These are phyloP conservation scores for Hanseniaspora lachancei DNA, from an alignment of 805 yeast species.

Conservation along the genomic window DNA sequence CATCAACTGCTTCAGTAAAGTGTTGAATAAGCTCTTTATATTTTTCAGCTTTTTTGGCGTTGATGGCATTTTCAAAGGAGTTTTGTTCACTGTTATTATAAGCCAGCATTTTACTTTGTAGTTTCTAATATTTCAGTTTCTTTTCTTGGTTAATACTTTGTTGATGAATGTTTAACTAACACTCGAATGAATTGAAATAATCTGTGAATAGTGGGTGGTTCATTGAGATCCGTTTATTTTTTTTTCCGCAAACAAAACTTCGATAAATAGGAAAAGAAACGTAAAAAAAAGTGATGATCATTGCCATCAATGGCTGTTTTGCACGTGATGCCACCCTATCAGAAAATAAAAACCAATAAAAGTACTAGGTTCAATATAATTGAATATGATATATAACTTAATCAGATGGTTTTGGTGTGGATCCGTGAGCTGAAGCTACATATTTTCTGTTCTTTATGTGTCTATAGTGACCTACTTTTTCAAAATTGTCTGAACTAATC, in stretches of 20 bases:
- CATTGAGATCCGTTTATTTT: too few species aligned
- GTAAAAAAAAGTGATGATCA: too few species aligned
- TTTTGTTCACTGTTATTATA: slow-evolving; percentile 17
- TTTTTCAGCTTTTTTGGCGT: slow-evolving; percentile 22
- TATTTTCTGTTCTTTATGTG: slow-evolving; percentile 9
- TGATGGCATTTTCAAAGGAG: slow-evolving; percentile 24
- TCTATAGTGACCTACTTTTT: slow-evolving; percentile 5
- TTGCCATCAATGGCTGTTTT: too few species aligned
- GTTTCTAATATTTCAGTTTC: background rate
- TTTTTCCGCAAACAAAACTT: too few species aligned
- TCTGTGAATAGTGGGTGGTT: too few species aligned
- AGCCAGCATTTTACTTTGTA: background rate
- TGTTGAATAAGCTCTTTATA: slow-evolving; percentile 29
- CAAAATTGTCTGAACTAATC: slow-evolving; percentile 8
- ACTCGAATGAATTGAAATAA: background rate
- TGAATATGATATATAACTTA: background rate
- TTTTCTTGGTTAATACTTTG: background rate
- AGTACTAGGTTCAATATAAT: background rate
- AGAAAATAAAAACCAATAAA: too few species aligned
- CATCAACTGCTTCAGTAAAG: slow-evolving; percentile 27
- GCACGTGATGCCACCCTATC: too few species aligned
- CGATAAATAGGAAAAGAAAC: too few species aligned
- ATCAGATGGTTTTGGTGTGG: background rate
- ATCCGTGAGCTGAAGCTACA: slow-evolving; percentile 4
- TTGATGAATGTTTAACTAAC: background rate